Conservation (phyloP, 164 flowering plant genomes). For the Vitis amurensis region DNA sequence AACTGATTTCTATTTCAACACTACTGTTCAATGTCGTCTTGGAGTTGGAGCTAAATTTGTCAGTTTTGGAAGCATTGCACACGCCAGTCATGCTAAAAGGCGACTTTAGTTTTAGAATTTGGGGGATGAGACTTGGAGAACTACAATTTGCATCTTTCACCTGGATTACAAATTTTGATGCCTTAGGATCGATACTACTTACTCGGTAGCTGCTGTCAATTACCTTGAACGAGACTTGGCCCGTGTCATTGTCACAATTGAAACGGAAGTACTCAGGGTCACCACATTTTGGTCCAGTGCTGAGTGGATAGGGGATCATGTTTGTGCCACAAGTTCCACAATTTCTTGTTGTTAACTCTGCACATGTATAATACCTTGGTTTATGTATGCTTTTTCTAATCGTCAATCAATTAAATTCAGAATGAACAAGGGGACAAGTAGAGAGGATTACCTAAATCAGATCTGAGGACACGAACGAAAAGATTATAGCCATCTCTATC, state of each 20-base stretch:
- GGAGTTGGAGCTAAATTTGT: constrained; percentile 1
- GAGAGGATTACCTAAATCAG: constrained; percentile 25
- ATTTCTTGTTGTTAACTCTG: constrained; percentile 26
- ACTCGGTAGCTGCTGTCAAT: constrained; percentile 21
- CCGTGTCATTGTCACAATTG: constrained; percentile 27
- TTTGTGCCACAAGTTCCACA: constrained; percentile 42
- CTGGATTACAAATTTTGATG: constrained; percentile 22
- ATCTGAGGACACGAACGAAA: constrained; percentile 20
- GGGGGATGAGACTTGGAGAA: not conserved
- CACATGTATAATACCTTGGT: constrained; percentile 4
- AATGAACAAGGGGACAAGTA: too few relatives aligned
- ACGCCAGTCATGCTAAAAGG: constrained; percentile 24
- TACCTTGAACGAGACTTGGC: constrained; percentile 28
- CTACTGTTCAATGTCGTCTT: not conserved
- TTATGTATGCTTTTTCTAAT: too few relatives aligned
- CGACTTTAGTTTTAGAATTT: constrained; percentile 17
- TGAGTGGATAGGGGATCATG: constrained; percentile 45
- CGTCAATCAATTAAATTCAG: too few relatives aligned
- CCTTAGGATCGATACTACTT: constrained; percentile 22
- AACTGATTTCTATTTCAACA: constrained; percentile 30
- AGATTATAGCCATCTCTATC: constrained; percentile 20
- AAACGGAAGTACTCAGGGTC: constrained; percentile 34
- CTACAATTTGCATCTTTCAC: constrained; percentile 1
- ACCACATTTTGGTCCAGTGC: constrained; percentile 44
- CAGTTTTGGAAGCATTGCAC: constrained; percentile 19